These are phyloP conservation scores for Lophiotrema nucula DNA, from an alignment of 495 filamentous ascomycete genomes.

Conservation along the genomic window DNA sequence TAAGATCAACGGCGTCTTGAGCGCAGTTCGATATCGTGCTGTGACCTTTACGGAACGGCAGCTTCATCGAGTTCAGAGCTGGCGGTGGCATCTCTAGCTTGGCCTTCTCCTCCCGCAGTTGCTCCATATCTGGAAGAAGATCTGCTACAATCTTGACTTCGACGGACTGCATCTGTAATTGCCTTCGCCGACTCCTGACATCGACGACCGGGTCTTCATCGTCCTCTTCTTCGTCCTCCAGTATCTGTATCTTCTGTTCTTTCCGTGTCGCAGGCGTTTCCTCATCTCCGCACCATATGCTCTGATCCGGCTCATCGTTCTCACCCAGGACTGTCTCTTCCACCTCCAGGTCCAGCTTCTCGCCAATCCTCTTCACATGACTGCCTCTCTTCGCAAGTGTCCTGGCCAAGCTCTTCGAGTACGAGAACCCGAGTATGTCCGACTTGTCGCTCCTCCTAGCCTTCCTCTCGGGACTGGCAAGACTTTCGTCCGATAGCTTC, in stretches of 20 bases:
- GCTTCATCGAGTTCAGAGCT: conserved; percentile 2
- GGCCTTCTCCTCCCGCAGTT: not conserved
- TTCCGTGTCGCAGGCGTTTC: conserved; percentile 15
- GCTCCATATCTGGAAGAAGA: not conserved
- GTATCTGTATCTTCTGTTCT: conserved; percentile 2
- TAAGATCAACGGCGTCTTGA: conserved; percentile 27
- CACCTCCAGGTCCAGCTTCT: not conserved
- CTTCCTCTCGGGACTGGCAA: conserved; percentile 14
- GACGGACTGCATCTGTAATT: not conserved
- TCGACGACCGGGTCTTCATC: conserved; percentile 17
- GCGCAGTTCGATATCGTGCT: conserved; percentile 19
- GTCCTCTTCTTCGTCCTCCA: conserved; percentile 9
- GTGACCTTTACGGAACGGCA: conserved; percentile 15
- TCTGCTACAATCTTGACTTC: not conserved
- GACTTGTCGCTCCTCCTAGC: conserved; percentile 1
- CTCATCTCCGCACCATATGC: conserved; percentile 36
- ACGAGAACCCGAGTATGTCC: not conserved
- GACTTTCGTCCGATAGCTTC: conserved; percentile 24
- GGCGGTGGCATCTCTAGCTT: conserved; percentile 1
- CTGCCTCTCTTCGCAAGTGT: conserved; percentile 1
- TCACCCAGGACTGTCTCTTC: conserved; percentile 14
- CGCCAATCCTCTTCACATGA: not conserved
- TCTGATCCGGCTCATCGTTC: conserved; percentile 33
- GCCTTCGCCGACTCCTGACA: not conserved
- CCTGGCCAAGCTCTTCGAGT: conserved; percentile 17